These are phyloP conservation scores for Tagetes erecta DNA, from an alignment of 129 eudicot species.

Conservation along the genomic window DNA sequence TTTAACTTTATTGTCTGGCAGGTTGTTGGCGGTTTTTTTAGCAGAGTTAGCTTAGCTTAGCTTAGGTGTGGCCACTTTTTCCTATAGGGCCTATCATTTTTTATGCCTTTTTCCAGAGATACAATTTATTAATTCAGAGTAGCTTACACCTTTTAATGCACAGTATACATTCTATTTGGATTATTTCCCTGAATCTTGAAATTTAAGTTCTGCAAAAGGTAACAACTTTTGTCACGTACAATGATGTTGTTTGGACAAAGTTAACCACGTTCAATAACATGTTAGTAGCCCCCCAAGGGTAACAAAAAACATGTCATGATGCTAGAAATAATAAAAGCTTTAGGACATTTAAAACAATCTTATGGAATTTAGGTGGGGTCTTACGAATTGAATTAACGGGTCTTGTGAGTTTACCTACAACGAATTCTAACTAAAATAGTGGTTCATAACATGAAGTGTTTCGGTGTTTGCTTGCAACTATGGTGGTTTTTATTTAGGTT, in stretches of 20 bases:
- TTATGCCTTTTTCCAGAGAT: background rate
- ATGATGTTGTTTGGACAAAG: background rate
- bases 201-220: background rate
- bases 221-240: constrained; percentile 20
- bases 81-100: no score
- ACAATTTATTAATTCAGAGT: background rate
- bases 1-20: constrained; percentile 33
- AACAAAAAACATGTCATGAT: no score
- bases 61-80: no score
- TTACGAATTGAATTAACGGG: no score
- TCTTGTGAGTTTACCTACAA: no score
- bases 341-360: no score
- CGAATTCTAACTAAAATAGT: no score
- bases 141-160: constrained; percentile 13
- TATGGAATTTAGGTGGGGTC: no score
- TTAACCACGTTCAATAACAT: background rate
- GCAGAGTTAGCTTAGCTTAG: constrained; percentile 1
- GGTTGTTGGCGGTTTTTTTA: constrained; percentile 35
- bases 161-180: background rate
- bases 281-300: background rate
- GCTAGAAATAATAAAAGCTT: no score
- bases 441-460: no score
- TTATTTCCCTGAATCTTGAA: background rate
- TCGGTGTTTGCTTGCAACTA: background rate
- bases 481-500: background rate